These are phyloP conservation scores for Hypericum androsaemum DNA, from an alignment of 345 rosid species.

Conservation along the genomic window DNA sequence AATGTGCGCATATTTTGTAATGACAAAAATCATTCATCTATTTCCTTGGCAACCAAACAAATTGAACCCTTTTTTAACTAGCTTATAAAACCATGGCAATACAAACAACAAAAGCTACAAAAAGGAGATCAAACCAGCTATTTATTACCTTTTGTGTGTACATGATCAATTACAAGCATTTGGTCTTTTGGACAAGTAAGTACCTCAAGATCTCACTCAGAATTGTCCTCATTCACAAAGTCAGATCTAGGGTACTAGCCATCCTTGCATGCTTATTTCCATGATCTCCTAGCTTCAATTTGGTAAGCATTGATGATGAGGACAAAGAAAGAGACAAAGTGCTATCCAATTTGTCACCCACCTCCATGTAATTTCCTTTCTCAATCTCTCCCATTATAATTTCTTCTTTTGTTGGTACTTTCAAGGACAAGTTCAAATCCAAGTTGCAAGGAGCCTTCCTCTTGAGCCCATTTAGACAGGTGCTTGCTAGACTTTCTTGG, in stretches of 20 bases:
- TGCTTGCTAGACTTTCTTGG: constrained; percentile 12
- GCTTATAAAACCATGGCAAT: background rate
- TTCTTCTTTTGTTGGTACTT: constrained; percentile 24
- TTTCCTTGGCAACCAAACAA: constrained; percentile 1
- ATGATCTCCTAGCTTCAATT: constrained; percentile 24
- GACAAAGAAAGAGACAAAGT: constrained; percentile 62
- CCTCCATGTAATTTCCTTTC: constrained; percentile 11
- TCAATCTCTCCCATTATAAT: background rate
- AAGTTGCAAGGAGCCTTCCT: constrained; percentile 31
- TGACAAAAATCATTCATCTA: constrained; percentile 4
- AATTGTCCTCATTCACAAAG: constrained; percentile 61
- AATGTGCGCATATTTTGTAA: constrained; percentile 12
- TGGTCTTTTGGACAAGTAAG: constrained; percentile 19
- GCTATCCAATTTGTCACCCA: constrained; percentile 16
- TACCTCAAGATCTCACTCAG: constrained; percentile 70
- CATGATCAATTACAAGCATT: constrained; percentile 4
- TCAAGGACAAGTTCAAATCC: constrained; percentile 66
- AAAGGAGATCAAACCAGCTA: too few species aligned
- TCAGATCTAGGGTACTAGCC: constrained; percentile 77
- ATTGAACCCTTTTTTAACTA: too few species aligned
- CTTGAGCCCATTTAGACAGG: constrained; percentile 15
- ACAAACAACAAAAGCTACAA: background rate
- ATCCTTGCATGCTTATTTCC: constrained; percentile 23
- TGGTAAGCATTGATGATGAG: constrained; percentile 35
- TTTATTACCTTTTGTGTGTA: background rate